Percentiles rank a stretch among this genome's conserved stretches.
Conservation (phyloP, 352 stramenopile species). For the Phytophthora brassicae region DNA sequence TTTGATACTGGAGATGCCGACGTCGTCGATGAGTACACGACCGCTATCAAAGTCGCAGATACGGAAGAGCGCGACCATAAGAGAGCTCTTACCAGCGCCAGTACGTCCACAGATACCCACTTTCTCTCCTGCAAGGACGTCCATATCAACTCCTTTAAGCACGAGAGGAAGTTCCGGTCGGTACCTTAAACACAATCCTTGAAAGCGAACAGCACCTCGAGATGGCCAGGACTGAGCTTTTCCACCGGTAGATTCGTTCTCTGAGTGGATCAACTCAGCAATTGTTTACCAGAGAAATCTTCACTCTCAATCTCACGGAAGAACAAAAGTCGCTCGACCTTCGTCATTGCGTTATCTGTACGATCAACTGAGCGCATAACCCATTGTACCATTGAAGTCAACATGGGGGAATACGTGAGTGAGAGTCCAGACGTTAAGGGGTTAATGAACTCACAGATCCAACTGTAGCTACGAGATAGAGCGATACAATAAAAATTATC, state of each 20-base stretch:
- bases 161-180: conserved; percentile 44
- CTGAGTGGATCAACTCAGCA: neutral
- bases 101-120: conserved; percentile 68
- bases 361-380: conserved; percentile 28
- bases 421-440: conserved; percentile 35
- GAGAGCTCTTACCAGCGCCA: conserved; percentile 43
- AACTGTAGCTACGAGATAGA: conserved; percentile 80
- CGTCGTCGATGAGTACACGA: conserved; percentile 79
- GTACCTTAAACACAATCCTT: conserved; percentile 34
- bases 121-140: conserved; percentile 43
- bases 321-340: conserved; percentile 41
- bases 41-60: conserved; percentile 43
- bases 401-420: conserved; percentile 47
- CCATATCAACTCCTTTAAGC: conserved; percentile 35
- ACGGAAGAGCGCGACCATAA: conserved; percentile 47
- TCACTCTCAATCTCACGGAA: conserved; percentile 30
- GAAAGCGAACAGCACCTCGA: conserved; percentile 31
- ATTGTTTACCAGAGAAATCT: neutral
- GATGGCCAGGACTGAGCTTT: conserved; percentile 20
- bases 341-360: conserved; percentile 44
- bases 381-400: conserved; percentile 49
- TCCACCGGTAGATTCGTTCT: neutral
- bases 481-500: conserved; percentile 86
- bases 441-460: conserved; percentile 30
- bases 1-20: conserved; percentile 51